Percentiles rank a stretch among this genome's conserved stretches.
phyloP scores from a whole-genome alignment of 495 filamentous ascomycete genomes.

The Neurospora sp. region DNA sequence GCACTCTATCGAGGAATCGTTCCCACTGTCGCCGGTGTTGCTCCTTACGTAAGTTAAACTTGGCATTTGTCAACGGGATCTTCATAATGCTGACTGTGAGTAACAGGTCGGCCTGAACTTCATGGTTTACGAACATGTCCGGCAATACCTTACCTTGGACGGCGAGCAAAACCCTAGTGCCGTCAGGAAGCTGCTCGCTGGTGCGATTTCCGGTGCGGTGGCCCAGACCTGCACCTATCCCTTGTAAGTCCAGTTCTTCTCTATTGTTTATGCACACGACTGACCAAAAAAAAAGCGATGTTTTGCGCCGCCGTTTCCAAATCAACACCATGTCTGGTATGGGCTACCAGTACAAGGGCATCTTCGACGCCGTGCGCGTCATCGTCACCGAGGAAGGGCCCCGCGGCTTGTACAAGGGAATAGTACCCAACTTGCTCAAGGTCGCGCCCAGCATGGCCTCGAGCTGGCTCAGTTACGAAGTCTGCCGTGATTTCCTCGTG shows the following conservation, averaged over 20 bases:
- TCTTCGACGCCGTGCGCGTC: constrained; percentile 70
- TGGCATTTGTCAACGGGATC: background rate
- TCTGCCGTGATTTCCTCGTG: constrained; percentile 78
- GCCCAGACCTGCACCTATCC: constrained; percentile 98
- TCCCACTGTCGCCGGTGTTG: constrained; percentile 89
- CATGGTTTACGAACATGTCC: constrained; percentile 89
- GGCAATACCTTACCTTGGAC: constrained; percentile 75
- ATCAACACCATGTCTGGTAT: constrained; percentile 99
- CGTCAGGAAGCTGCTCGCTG: constrained; percentile 73
- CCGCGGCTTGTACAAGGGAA: constrained; percentile 78
- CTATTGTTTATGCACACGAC: no score
- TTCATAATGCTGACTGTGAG: constrained; percentile 11
- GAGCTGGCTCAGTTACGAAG: constrained; percentile 93
- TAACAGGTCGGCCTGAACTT: constrained; percentile 87
- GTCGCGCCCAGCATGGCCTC: constrained; percentile 98
- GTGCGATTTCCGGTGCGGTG: constrained; percentile 87
- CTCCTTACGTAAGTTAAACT: constrained; percentile 68
- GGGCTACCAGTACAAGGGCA: constrained; percentile 86
- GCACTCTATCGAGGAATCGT: constrained; percentile 88
- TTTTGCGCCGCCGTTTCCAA: constrained; percentile 90
- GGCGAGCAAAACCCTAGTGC: constrained; percentile 77
- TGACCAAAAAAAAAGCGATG: no score
- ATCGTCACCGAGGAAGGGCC: constrained; percentile 68
- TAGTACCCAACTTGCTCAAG: constrained; percentile 89
- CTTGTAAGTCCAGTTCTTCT: no score